Base-by-base conservation (phyloP, 345 rosid species). In the Angophora floribunda region DNA sequence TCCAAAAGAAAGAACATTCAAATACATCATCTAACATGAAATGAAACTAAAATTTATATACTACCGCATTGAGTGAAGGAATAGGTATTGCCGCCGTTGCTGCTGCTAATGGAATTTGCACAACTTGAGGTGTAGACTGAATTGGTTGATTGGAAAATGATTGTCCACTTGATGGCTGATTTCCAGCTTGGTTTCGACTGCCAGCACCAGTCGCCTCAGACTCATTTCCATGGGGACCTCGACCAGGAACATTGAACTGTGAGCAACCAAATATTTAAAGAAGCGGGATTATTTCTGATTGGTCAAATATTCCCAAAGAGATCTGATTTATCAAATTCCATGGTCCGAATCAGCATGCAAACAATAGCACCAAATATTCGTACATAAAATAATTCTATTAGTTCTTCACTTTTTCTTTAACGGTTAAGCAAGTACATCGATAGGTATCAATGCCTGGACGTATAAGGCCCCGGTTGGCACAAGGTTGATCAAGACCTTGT, bases 1-100 rank as follows among this genome's bases (percentile, higher is more conserved):
- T 87, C 53, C 52, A 86, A 87, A 44, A 70, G 88, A 36, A 52
- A 85, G 44, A 51, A 89, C 9, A 80, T 47, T 85, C 88, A 49
- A 90, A 87, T 63, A 44, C 51, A 85, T 51, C 49, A 86, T 51
- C 52, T 44, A 24, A 19, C 84, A 15, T 85, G 50, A 67, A 88
- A 47, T 65, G 84, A 47, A 84, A 65, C 53, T n/a, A 53, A 79
- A 44, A 7, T 65, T 86, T 79, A 24, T 90, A 12, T 19, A 75
- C 22, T 75, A 98, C 99, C 93, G 85, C 87, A 85, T 89, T 90
- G 91, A 97, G 89, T 86, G 99, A 91, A 92, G 99, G 98, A 90
- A 95, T 49, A 80, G 95, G 97, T 78, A 93, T 87, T 49, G 95
- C 75, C 86, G 96, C 88, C 30, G 96, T 91, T 85, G 93, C 91